These are phyloP conservation scores for Epichloe sibirici DNA, from an alignment of 2,329 filamentous ascomycete species.

Conservation along the genomic window DNA sequence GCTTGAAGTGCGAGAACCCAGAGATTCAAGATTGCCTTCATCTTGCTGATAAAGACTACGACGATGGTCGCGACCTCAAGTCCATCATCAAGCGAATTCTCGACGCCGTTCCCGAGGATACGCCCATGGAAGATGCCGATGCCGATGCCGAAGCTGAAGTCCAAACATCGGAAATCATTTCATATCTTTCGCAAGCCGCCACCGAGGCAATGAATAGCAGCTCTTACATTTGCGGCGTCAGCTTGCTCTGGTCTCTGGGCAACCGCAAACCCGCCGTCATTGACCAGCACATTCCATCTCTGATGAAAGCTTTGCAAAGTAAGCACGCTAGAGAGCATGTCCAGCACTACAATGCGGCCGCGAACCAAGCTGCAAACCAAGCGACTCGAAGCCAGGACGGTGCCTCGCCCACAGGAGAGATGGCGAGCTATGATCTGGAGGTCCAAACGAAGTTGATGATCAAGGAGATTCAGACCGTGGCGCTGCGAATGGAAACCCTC, in stretches of 20 bases:
- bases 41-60: slow-evolving; percentile 54
- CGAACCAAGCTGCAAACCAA: slow-evolving; percentile 34
- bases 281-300: slow-evolving; percentile 71
- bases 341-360: slow-evolving; percentile 52
- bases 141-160: slow-evolving; percentile 75
- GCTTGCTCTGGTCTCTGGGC: slow-evolving; percentile 84
- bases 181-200: slow-evolving; percentile 71
- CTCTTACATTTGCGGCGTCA: slow-evolving; percentile 80
- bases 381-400: slow-evolving; percentile 39
- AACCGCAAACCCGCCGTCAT: slow-evolving; percentile 76
- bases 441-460: slow-evolving; percentile 86
- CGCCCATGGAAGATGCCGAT: slow-evolving; percentile 59
- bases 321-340: slow-evolving; percentile 94
- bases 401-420: slow-evolving; percentile 38
- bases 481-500: slow-evolving; percentile 81
- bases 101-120: slow-evolving; percentile 72
- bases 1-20: slow-evolving; percentile 73
- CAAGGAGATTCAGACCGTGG: slow-evolving; percentile 88
- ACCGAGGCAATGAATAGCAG: slow-evolving; percentile 73
- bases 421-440: slow-evolving; percentile 68
- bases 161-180: slow-evolving; percentile 76
- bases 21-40: slow-evolving; percentile 93
- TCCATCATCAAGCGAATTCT: slow-evolving; percentile 73
- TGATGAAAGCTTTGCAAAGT: slow-evolving; percentile 88
- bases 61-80: slow-evolving; percentile 58